Conservation (phyloP, 768 basidiomycete species). For the Daedaleopsis nitida region DNA sequence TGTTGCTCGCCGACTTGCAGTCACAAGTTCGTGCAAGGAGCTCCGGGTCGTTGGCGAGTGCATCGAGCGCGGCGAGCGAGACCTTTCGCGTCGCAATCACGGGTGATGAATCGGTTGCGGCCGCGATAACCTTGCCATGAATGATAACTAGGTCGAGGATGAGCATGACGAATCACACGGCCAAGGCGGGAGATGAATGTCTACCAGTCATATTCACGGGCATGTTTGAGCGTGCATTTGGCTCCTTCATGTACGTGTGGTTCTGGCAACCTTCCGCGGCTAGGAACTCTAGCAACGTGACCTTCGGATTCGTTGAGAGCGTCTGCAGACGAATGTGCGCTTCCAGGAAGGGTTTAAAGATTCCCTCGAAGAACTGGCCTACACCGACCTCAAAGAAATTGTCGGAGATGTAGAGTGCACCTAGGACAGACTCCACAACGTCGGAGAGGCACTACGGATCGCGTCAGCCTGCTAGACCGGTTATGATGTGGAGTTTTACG, state of each 20-base stretch:
- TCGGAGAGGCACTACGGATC: slow-evolving; percentile 67
- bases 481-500: no score
- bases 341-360: slow-evolving; percentile 79
- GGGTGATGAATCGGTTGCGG: slow-evolving; percentile 51
- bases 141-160: slow-evolving; percentile 53
- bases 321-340: slow-evolving; percentile 72
- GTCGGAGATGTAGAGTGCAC: slow-evolving; percentile 80
- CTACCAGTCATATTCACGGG: slow-evolving; percentile 53
- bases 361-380: slow-evolving; percentile 63
- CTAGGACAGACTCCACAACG: slow-evolving; percentile 77
- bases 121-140: slow-evolving; percentile 66
- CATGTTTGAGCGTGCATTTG: slow-evolving; percentile 30
- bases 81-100: slow-evolving; percentile 61
- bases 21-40: slow-evolving; percentile 69
- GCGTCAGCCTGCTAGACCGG: neutral
- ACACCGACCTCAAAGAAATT: slow-evolving; percentile 62
- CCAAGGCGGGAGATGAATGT: neutral
- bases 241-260: slow-evolving; percentile 58
- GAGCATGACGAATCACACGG: neutral
- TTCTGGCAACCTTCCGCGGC: slow-evolving; percentile 72
- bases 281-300: slow-evolving; percentile 70
- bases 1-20: slow-evolving; percentile 40
- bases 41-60: slow-evolving; percentile 61
- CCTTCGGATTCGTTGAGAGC: slow-evolving; percentile 76
- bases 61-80: slow-evolving; percentile 67